Evolutionary conservation across 345 rosid species (phyloP).

Genomic region (Pugionium cornutum): DNA sequence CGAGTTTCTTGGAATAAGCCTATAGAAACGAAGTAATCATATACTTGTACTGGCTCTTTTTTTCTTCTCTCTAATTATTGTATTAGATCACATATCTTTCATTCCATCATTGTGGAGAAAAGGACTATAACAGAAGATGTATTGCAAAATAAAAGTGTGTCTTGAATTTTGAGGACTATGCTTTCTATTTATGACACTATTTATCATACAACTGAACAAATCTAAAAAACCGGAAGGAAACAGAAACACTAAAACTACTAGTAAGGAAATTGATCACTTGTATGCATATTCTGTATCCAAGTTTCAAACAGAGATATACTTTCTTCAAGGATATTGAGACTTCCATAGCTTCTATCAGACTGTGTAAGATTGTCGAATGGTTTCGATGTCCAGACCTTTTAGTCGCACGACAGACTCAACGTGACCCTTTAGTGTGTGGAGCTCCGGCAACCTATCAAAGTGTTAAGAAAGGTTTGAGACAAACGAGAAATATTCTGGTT

Average conservation of each 20-base stretch:
- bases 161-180: background rate
- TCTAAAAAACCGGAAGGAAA: background rate
- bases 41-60: conserved; percentile 17
- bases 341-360: conserved; percentile 45
- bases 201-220: conserved; percentile 11
- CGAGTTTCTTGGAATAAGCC: conserved; percentile 29
- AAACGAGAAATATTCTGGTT: background rate
- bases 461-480: conserved; percentile 2
- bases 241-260: conserved; percentile 17
- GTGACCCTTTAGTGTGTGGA: conserved; percentile 91
- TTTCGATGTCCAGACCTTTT: conserved; percentile 93
- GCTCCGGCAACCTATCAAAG: conserved; percentile 79
- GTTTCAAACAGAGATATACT: conserved; percentile 24
- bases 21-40: conserved; percentile 23
- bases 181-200: conserved; percentile 16
- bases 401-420: conserved; percentile 93
- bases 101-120: conserved; percentile 35
- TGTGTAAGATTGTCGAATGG: conserved; percentile 96
- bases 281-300: conserved; percentile 21
- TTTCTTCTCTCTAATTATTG: conserved; percentile 2
- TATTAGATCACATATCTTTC: conserved; percentile 28
- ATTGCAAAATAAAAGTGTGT: conserved; percentile 24
- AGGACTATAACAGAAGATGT: conserved; percentile 28
- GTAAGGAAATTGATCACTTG: conserved; percentile 25
- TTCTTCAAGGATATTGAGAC: conserved; percentile 17